Percentiles rank a stretch among this genome's conserved stretches.
These are phyloP conservation scores for Aspergillus fructus DNA, from an alignment of 2,329 filamentous ascomycete species.

Conservation along the genomic window DNA sequence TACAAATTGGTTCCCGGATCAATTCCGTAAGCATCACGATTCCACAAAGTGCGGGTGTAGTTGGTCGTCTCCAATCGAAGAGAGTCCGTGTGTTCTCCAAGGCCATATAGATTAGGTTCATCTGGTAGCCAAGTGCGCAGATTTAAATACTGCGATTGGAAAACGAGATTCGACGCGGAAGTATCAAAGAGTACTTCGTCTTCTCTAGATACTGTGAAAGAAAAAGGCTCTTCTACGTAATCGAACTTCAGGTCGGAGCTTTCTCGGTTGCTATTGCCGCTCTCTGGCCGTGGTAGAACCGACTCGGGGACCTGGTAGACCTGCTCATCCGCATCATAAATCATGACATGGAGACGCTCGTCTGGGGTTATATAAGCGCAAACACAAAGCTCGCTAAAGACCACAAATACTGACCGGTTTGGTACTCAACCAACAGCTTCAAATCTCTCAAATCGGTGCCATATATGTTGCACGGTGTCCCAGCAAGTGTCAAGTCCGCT, in stretches of 20 bases:
- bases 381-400: neutral
- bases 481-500: slow-evolving; percentile 69
- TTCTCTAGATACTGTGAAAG: slow-evolving; percentile 57
- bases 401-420: slow-evolving; percentile 49
- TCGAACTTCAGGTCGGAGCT: slow-evolving; percentile 47
- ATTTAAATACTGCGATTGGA: slow-evolving; percentile 75
- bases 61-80: slow-evolving; percentile 67
- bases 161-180: slow-evolving; percentile 64
- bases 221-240: slow-evolving; percentile 61
- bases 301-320: slow-evolving; percentile 74
- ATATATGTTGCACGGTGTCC: slow-evolving; percentile 61
- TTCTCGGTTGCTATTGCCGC: slow-evolving; percentile 47
- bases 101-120: slow-evolving; percentile 71
- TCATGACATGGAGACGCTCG: slow-evolving; percentile 70
- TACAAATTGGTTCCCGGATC: slow-evolving; percentile 68
- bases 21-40: slow-evolving; percentile 63
- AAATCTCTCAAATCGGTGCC: slow-evolving; percentile 58
- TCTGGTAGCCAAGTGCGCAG: slow-evolving; percentile 69
- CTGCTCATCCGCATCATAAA: slow-evolving; percentile 66
- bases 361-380: slow-evolving; percentile 41
- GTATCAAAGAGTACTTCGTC: slow-evolving; percentile 64
- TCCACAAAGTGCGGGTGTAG: slow-evolving; percentile 70
- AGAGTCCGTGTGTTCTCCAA: slow-evolving; percentile 74
- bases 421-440: slow-evolving; percentile 60
- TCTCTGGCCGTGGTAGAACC: slow-evolving; percentile 62